Evolutionary conservation across 2,329 filamentous ascomycete species (phyloP), one percentile per base, ranked within the genome.

Genomic region (Colletotrichum horii): DNA sequence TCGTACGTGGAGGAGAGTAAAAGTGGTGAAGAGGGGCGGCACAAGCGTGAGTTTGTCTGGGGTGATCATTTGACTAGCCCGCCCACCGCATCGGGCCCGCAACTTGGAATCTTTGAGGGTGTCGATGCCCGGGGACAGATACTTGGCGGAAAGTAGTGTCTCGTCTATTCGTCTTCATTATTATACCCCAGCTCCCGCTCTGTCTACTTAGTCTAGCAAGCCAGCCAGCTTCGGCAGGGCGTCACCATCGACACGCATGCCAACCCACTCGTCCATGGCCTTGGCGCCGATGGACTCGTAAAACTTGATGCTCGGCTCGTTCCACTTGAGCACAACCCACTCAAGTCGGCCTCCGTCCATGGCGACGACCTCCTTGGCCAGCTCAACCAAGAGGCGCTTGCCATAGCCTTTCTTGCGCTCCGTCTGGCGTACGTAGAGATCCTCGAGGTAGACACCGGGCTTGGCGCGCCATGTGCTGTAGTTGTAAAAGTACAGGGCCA

Each of bases 401-500:
- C 96, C 96, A 82, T 96, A 98, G 1, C 96, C 96, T 76, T 91
- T 91, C 38, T 93, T 93, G 6, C 97, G 89, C 80, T 94, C 92
- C 60, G 87, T 86, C 1, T 92, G 89, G 79, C 92, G 89, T 55
- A 99, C 95, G 81, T 93, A 98, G n/a, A 98, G 87, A 82, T 98
- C 96, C 84, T 98, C 96, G 48, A 98, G 92, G 84, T 97, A 98
- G 81, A 99, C 94, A 4, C 96, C 96, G 0, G 96, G 92, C 61
- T 91, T 91, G n/a, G 94, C 91, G 11, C 94, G 91, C 97, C 97
- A 98, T 1, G 96, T 98, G 81, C 93, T 95, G 86, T 98, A 98
- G 86, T 96, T 98, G 89, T 96, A 96, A 84, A 98, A 98, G 87
- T 96, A 98, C 55, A 98, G 86, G 2, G 96, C 96, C 91, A 98